A percentile compares a stretch with the other conserved stretches of the same genome.
Conservation (phyloP, 495 filamentous ascomycete genomes). For the Xylaria curta region DNA sequence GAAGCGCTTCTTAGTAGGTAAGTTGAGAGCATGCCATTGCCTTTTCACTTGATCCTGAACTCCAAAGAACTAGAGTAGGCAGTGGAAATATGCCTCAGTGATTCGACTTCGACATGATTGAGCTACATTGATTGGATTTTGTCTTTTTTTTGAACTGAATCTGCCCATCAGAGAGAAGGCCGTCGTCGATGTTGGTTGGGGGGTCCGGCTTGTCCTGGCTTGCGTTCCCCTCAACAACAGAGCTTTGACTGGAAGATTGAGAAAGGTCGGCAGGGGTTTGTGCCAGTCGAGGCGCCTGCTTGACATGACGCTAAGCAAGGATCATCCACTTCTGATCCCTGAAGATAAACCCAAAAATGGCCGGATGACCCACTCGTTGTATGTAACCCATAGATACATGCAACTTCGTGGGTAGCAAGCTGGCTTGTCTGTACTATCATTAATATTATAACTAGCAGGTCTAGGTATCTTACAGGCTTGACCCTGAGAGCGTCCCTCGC, state of each 20-base stretch:
- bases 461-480: conserved; percentile 11
- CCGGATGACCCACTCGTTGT: conserved; percentile 6
- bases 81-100: neutral
- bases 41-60: neutral
- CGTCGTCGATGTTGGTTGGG: neutral
- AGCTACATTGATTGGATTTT: neutral
- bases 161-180: neutral
- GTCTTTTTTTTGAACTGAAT: neutral
- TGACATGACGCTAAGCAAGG: conserved; percentile 14
- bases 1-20: neutral
- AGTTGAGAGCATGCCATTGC: neutral
- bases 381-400: neutral
- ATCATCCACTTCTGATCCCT: conserved; percentile 8
- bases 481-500: neutral
- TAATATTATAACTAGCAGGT: no score
- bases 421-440: neutral
- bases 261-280: neutral
- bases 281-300: conserved; percentile 14
- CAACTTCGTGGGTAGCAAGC: conserved; percentile 2
- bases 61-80: neutral
- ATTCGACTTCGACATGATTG: neutral
- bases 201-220: neutral
- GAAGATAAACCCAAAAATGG: conserved; percentile 27
- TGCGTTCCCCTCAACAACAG: conserved; percentile 9
- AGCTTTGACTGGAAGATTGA: neutral